Evolutionary conservation across 805 yeast genomes (phyloP).

Genomic region (Yarrowia divulgata): DNA sequence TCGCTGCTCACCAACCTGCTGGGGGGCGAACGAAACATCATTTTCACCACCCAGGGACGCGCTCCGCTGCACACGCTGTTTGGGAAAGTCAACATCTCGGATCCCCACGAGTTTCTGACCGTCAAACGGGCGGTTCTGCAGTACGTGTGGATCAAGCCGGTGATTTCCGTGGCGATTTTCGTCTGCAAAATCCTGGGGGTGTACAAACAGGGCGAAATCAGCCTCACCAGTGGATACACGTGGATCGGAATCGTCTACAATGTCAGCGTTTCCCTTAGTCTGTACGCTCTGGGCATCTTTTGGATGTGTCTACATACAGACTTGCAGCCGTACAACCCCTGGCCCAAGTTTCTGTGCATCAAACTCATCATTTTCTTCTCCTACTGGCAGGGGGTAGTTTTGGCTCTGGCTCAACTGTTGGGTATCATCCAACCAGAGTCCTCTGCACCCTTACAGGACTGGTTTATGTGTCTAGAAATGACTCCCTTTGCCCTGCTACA

Average conservation of each 20-base stretch:
- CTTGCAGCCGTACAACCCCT: conserved; percentile 79
- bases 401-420: conserved; percentile 53
- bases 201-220: conserved; percentile 61
- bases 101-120: conserved; percentile 76
- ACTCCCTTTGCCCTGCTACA: conserved; percentile 89
- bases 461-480: conserved; percentile 81
- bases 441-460: conserved; percentile 67
- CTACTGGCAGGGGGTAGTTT: conserved; percentile 90
- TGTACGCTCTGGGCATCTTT: conserved; percentile 85
- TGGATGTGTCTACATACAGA: conserved; percentile 91
- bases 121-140: conserved; percentile 89
- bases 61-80: conserved; percentile 71
- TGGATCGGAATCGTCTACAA: conserved; percentile 79
- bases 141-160: conserved; percentile 93
- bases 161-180: conserved; percentile 66
- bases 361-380: conserved; percentile 94
- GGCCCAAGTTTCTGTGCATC: conserved; percentile 92
- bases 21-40: conserved; percentile 91
- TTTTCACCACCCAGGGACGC: conserved; percentile 72
- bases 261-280: conserved; percentile 76
- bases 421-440: conserved; percentile 43
- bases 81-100: conserved; percentile 77
- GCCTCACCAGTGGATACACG: conserved; percentile 60
- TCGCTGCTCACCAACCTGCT: conserved; percentile 78
- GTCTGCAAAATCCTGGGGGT: conserved; percentile 56